Evolutionary conservation across 1,284 basidiomycete genomes (phyloP).

Genomic region (Violaceomyces palustris): DNA sequence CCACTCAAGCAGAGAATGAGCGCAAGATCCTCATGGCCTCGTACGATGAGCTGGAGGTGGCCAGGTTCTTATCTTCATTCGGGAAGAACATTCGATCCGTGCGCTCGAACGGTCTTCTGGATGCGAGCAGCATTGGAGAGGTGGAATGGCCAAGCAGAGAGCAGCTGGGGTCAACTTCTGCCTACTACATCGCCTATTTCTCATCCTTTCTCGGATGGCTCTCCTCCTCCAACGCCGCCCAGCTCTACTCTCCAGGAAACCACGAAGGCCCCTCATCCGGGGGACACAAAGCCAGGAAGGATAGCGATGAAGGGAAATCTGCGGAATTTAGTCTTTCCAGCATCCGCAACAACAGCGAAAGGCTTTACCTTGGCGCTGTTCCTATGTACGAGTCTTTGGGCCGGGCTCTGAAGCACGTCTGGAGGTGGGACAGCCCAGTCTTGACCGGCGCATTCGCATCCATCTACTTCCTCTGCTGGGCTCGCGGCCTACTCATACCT

Average conservation of each 20-base stretch:
- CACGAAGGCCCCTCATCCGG: too few species aligned
- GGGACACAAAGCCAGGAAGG: too few species aligned
- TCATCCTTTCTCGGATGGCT: too few species aligned
- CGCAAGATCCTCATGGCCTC: conserved; percentile 3
- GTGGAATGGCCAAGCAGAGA: conserved; percentile 15
- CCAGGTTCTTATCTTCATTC: conserved; percentile 21
- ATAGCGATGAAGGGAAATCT: not conserved
- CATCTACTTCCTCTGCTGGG: conserved; percentile 19
- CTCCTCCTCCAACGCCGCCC: too few species aligned
- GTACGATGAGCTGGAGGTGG: conserved; percentile 22
- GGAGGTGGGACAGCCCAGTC: conserved; percentile 18
- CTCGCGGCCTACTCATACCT: conserved; percentile 11
- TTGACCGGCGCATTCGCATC: conserved; percentile 7
- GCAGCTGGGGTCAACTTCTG: conserved; percentile 20
- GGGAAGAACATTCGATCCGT: conserved; percentile 20
- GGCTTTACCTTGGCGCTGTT: conserved; percentile 7
- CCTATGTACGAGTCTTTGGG: conserved; percentile 15
- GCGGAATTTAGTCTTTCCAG: conserved; percentile 2
- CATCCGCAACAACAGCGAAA: conserved; percentile 3
- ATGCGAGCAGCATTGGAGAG: too few species aligned
- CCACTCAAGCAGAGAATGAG: too few species aligned
- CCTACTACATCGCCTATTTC: conserved; percentile 17
- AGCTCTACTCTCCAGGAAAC: too few species aligned
- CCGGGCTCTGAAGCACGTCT: conserved; percentile 7
- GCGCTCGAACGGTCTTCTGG: conserved; percentile 17